Evolutionary conservation across 2,329 filamentous ascomycete species (phyloP).

Genomic region (Hypoxylon sp.): DNA sequence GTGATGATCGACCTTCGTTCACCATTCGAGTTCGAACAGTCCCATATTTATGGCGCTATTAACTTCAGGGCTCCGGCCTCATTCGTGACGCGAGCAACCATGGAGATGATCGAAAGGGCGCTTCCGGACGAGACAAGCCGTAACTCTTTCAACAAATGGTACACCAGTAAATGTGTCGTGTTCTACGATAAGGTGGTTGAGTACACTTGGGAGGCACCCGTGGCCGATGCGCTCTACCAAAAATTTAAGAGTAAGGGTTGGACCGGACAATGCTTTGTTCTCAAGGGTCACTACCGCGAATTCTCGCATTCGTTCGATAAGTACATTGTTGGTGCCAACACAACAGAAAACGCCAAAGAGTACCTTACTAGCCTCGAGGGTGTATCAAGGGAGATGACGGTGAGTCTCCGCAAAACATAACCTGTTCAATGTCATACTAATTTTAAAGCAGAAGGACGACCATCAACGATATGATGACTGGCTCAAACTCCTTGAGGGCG

Average conservation of each 20-base stretch:
- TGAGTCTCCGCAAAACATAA: slow-evolving; percentile 43
- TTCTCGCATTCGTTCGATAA: slow-evolving; percentile 68
- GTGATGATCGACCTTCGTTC: slow-evolving; percentile 67
- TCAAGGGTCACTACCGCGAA: slow-evolving; percentile 70
- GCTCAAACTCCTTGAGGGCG: slow-evolving; percentile 60
- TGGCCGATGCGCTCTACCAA: slow-evolving; percentile 61
- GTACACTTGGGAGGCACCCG: slow-evolving; percentile 66
- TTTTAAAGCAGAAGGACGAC: slow-evolving; percentile 47
- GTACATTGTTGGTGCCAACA: slow-evolving; percentile 63
- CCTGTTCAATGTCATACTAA: slow-evolving; percentile 16
- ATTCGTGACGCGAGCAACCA: slow-evolving; percentile 63
- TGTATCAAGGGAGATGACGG: slow-evolving; percentile 54
- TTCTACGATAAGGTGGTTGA: slow-evolving; percentile 68
- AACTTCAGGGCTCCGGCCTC: slow-evolving; percentile 66
- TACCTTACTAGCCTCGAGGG: slow-evolving; percentile 59
- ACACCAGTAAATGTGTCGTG: slow-evolving; percentile 63
- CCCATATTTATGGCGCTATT: slow-evolving; percentile 67
- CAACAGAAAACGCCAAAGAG: slow-evolving; percentile 59
- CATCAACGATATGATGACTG: slow-evolving; percentile 62
- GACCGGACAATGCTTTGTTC: slow-evolving; percentile 66
- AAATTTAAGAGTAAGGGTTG: slow-evolving; percentile 65
- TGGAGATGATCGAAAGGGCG: slow-evolving; percentile 67
- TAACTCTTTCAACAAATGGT: slow-evolving; percentile 63
- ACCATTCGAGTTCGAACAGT: slow-evolving; percentile 62
- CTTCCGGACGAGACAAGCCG: slow-evolving; percentile 66